phyloP scores from a whole-genome alignment of 2,329 filamentous ascomycete genomes.

The Phoma sp. region DNA sequence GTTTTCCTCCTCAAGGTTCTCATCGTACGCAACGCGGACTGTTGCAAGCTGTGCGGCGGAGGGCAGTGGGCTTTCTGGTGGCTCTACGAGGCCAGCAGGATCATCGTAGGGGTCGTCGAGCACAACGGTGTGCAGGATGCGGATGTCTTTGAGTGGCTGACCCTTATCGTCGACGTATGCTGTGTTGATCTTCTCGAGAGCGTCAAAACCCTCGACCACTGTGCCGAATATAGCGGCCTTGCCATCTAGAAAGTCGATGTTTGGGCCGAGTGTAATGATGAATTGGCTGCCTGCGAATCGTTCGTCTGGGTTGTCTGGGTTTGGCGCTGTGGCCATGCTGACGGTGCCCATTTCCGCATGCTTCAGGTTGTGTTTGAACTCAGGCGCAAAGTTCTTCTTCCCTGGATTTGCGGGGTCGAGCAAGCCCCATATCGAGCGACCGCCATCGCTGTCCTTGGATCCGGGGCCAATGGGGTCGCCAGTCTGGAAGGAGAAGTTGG shows the following conservation, averaged over 20 bases:
- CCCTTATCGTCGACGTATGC: constrained; percentile 87
- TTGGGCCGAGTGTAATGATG: constrained; percentile 87
- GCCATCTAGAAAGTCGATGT: constrained; percentile 88
- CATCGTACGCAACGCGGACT: constrained; percentile 89
- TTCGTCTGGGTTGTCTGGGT: constrained; percentile 77
- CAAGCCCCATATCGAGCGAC: constrained; percentile 90
- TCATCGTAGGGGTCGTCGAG: constrained; percentile 93
- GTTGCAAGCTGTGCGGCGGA: constrained; percentile 87
- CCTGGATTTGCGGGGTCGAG: constrained; percentile 67
- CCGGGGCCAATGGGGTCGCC: constrained; percentile 91
- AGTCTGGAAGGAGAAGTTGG: constrained; percentile 94
- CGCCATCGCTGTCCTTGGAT: constrained; percentile 85
- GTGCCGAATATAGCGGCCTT: constrained; percentile 96
- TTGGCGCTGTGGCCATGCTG: constrained; percentile 93
- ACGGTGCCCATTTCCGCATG: constrained; percentile 90
- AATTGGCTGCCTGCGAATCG: constrained; percentile 91
- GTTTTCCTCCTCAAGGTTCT: constrained; percentile 77
- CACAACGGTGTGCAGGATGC: constrained; percentile 89
- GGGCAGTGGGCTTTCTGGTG: constrained; percentile 80
- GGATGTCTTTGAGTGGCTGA: constrained; percentile 89
- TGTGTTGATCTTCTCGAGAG: constrained; percentile 89
- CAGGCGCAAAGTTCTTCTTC: constrained; percentile 80
- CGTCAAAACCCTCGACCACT: constrained; percentile 95
- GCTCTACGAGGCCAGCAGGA: constrained; percentile 76
- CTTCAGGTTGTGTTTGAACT: constrained; percentile 86